These are phyloP conservation scores for Apophysomyces sp. DNA, from an alignment of 371 early-diverging fungal species.

Conservation along the genomic window DNA sequence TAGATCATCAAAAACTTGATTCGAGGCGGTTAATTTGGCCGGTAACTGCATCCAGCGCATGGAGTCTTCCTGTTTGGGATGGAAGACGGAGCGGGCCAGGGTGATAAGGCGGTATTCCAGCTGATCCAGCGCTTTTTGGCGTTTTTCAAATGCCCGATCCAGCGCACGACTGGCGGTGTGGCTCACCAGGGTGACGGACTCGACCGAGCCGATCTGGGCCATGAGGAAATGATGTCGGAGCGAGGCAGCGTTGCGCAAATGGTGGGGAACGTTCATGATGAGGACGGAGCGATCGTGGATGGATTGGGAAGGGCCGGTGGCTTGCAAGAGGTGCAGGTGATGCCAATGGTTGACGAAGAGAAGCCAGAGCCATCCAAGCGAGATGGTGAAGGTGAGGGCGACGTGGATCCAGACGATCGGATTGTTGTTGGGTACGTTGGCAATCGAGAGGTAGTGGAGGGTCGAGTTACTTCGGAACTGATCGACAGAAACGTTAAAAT, in stretches of 20 bases:
- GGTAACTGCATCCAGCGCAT: constrained; percentile 12
- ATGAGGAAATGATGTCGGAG: constrained; percentile 33
- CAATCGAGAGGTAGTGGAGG: constrained; percentile 38
- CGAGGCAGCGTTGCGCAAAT: constrained; percentile 32
- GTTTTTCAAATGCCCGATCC: constrained; percentile 14
- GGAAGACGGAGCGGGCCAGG: constrained; percentile 11
- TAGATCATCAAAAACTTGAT: neutral
- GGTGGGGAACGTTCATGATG: constrained; percentile 35
- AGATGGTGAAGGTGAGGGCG: constrained; percentile 30
- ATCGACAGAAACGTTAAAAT: neutral
- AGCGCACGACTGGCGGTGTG: constrained; percentile 17
- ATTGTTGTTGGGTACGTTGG: constrained; percentile 32
- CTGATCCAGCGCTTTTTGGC: constrained; percentile 19
- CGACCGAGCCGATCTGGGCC: constrained; percentile 40
- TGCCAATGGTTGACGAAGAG: constrained; percentile 50
- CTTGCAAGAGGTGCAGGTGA: constrained; percentile 36
- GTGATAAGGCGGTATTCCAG: constrained; percentile 28
- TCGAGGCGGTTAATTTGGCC: constrained; percentile 3
- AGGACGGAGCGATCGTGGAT: constrained; percentile 31
- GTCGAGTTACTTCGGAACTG: constrained; percentile 39
- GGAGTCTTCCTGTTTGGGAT: neutral
- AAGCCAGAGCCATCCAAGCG: constrained; percentile 48
- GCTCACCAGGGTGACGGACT: constrained; percentile 36
- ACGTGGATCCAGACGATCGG: constrained; percentile 47
- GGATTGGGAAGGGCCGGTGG: constrained; percentile 5